Percentiles rank a stretch among this genome's conserved stretches.
Conservation (phyloP, 805 yeast species). For the Yarrowia deformans region DNA sequence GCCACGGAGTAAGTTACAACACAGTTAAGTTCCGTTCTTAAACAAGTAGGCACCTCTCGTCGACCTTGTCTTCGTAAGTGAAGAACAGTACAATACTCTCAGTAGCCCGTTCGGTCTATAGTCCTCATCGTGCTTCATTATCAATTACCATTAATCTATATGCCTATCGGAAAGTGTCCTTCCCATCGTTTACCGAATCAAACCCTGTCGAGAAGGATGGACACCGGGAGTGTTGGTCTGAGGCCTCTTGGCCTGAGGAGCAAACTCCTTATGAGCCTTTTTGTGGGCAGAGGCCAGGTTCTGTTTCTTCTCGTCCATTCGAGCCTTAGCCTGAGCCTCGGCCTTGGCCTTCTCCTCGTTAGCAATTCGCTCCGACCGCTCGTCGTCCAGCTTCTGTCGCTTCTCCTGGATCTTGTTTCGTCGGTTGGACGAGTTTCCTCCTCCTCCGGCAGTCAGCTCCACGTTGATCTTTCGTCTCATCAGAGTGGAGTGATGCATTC, state of each 20-base stretch:
- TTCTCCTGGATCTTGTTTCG: constrained; percentile 74
- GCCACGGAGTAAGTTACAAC: too few species aligned
- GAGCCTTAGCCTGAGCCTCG: constrained; percentile 30
- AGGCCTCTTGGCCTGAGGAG: constrained; percentile 29
- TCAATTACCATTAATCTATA: constrained; percentile 5
- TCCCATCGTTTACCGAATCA: constrained; percentile 49
- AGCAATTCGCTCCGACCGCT: constrained; percentile 67
- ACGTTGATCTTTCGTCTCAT: constrained; percentile 85
- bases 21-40: too few species aligned
- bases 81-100: too few species aligned
- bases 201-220: constrained; percentile 73
- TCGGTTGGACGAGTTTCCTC: constrained; percentile 78
- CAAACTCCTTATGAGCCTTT: constrained; percentile 36
- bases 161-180: neutral
- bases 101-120: too few species aligned
- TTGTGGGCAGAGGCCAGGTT: constrained; percentile 31
- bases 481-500: constrained; percentile 78
- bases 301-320: constrained; percentile 40
- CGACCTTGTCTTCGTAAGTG: too few species aligned
- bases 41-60: too few species aligned
- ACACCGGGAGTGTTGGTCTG: constrained; percentile 41
- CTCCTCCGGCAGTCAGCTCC: constrained; percentile 97
- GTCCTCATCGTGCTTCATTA: too few species aligned
- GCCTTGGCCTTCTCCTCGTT: constrained; percentile 52
- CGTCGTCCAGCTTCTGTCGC: constrained; percentile 75